These are phyloP conservation scores for Salix suchowensis DNA, from an alignment of 345 rosid species.

Conservation along the genomic window DNA sequence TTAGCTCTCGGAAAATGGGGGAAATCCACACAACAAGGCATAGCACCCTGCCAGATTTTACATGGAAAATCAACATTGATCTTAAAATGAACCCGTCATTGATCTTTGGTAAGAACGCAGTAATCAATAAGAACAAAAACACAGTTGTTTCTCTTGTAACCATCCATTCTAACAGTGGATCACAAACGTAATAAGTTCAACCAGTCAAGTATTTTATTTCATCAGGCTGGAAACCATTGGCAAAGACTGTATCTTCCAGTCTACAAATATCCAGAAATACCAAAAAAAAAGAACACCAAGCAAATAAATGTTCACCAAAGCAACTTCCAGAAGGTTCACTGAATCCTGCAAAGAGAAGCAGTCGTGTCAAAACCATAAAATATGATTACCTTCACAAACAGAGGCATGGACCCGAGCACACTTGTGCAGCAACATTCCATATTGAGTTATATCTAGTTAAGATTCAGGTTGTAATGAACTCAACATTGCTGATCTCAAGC, in stretches of 20 bases:
- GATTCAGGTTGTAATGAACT: background rate
- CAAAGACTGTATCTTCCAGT: slow-evolving; percentile 18
- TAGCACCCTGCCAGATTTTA: background rate
- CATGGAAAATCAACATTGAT: background rate
- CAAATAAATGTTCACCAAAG: slow-evolving; percentile 11
- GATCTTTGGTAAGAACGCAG: background rate
- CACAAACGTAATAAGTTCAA: background rate
- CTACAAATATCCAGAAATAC: slow-evolving; percentile 13
- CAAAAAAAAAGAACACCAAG: slow-evolving; percentile 7
- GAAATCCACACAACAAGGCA: background rate
- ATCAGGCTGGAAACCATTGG: slow-evolving; percentile 4
- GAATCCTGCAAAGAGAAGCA: slow-evolving; percentile 19
- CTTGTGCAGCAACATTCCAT: background rate
- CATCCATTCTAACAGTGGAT: background rate
- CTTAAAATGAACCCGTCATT: background rate
- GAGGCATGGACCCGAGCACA: background rate
- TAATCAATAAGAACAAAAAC: background rate
- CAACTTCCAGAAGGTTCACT: slow-evolving; percentile 9
- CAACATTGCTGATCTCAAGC: background rate
- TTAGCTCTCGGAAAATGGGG: background rate
- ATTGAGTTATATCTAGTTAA: background rate
- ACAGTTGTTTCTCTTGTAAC: background rate
- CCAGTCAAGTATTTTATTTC: slow-evolving; percentile 21
- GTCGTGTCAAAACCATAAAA: background rate
- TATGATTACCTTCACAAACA: background rate